Evolutionary conservation across 1,284 basidiomycete species (phyloP).

Genomic region (Trichosporon asahii): DNA sequence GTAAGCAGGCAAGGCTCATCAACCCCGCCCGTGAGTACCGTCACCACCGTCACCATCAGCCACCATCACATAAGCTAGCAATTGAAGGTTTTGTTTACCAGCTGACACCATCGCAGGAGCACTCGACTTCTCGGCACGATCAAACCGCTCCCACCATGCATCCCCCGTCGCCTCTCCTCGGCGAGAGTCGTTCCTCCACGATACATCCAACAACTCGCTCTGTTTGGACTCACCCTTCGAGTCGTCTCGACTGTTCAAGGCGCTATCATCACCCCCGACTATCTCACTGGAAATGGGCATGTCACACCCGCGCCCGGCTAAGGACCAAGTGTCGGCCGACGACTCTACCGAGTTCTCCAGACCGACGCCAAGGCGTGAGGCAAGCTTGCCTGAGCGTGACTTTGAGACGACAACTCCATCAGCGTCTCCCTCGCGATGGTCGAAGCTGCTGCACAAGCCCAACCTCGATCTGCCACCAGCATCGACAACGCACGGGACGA

Average conservation of each 20-base stretch:
- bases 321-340: neutral
- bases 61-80: neutral
- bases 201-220: slow-evolving; percentile 2
- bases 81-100: neutral
- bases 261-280: neutral
- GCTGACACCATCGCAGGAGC: slow-evolving; percentile 3
- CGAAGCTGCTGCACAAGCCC: neutral
- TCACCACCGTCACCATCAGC: neutral
- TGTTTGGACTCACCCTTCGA: slow-evolving; percentile 6
- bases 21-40: slow-evolving; percentile 16
- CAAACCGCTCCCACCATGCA: neutral
- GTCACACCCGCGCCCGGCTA: neutral
- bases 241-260: slow-evolving; percentile 2
- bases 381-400: neutral
- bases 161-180: neutral
- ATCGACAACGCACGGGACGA: neutral
- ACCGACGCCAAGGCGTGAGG: neutral
- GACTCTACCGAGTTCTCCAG: neutral
- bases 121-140: slow-evolving; percentile 10
- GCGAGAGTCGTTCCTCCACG: slow-evolving; percentile 1
- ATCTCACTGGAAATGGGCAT: neutral
- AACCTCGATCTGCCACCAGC: neutral
- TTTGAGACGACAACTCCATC: neutral
- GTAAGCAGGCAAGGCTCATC: slow-evolving; percentile 16
- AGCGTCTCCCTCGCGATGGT: neutral